Base-by-base conservation (phyloP, 1,284 basidiomycete species). In the Agaricales sp. region DNA sequence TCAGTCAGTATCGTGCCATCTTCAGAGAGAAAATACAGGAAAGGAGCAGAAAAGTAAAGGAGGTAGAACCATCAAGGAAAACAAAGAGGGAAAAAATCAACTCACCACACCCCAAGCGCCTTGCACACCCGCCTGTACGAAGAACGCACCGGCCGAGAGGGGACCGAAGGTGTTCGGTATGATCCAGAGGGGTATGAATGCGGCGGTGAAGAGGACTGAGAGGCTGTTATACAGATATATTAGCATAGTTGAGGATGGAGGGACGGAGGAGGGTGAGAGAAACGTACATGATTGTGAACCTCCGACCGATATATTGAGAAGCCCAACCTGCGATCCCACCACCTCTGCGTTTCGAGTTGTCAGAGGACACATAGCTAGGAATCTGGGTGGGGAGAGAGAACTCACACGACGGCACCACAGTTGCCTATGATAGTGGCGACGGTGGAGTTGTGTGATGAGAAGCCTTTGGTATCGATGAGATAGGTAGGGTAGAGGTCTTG, bases 221-320 rank as follows among this genome's bases (percentile, higher is more conserved):
- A 80, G 61, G 18, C 76, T 80, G 48, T 4, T 35, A 20, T 41
- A 23, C 13, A 37, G 47, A 50, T n/a, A 44, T 18, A n/a, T 4
- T 45, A 45, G 22, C 20, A 51, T 57, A 59, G 45, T 24, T 39
- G 55, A 16, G 23, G 35, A 26, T 45, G 53, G 49, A 53, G 50
- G 54, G 8, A 35, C 35, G 51, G 44, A 54, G 18, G 50, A 52
- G 11, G n/a, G 57, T 59, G 54, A 57, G 45, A 51, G 58, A 53
- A 56, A 69, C 79, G 48, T 67, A 75, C 77, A 92, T 66, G 57
- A 94, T 92, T 1, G 88, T 90, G 41, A 97, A 71, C 19, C 95
- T 79, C 50, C 95, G 82, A 3, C 95, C 95, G 47, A 91, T 71
- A 63, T 86, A 86, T 61, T 98, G 95, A 41, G 85, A 90, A 0